Evolutionary conservation across 2,329 filamentous ascomycete genomes (phyloP).

Genomic region (Neonectria neomacrospora): DNA sequence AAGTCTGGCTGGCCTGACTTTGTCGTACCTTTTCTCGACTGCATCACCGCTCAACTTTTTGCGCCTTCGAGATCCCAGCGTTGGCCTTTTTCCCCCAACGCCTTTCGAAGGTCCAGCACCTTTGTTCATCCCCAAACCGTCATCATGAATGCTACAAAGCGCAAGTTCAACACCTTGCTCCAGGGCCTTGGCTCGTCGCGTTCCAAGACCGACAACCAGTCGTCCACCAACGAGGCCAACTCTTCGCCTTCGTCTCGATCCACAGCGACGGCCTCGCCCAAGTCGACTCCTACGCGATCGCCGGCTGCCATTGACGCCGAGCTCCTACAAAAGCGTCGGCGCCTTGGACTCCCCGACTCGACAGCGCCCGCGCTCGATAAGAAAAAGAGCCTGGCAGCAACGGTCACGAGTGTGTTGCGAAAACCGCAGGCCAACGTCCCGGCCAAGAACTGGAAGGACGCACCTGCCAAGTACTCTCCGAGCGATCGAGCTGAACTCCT

Average conservation of each 20-base stretch:
- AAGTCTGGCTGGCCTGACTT: slow-evolving; percentile 23
- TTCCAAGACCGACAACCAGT: slow-evolving; percentile 25
- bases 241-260: slow-evolving; percentile 26
- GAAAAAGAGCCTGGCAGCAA: slow-evolving; percentile 35
- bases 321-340: slow-evolving; percentile 64
- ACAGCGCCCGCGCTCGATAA: slow-evolving; percentile 48
- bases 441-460: slow-evolving; percentile 37
- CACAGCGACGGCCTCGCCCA: slow-evolving; percentile 27
- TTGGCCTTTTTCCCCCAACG: background rate
- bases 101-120: background rate
- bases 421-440: slow-evolving; percentile 38
- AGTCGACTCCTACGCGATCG: slow-evolving; percentile 24
- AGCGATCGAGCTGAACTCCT: slow-evolving; percentile 87
- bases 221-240: slow-evolving; percentile 13
- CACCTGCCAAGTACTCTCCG: slow-evolving; percentile 79
- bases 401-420: slow-evolving; percentile 41
- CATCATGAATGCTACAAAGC: slow-evolving; percentile 80
- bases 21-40: background rate
- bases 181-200: slow-evolving; percentile 68
- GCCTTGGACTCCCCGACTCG: slow-evolving; percentile 58
- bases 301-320: slow-evolving; percentile 49
- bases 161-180: slow-evolving; percentile 82
- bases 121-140: background rate
- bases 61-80: background rate
- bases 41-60: background rate